Percentiles rank a stretch among this genome's conserved stretches.
These are phyloP conservation scores for Leishmania guyanensis DNA, from an alignment of 208 protist genomes.

Conservation along the genomic window DNA sequence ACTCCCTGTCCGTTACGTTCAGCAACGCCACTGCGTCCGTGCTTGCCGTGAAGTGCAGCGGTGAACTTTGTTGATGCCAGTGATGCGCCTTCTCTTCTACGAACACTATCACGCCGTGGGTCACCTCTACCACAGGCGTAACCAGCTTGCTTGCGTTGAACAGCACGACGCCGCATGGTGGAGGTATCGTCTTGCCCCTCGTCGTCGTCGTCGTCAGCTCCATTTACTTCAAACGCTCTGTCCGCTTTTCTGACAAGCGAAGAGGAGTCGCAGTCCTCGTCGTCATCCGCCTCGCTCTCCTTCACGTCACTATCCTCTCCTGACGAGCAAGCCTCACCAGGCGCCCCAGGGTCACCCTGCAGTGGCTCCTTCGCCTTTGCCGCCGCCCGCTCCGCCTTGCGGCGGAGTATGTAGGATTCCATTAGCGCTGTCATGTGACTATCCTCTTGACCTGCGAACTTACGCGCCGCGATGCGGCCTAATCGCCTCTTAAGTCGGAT, in stretches of 20 bases:
- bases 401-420: constrained; percentile 81
- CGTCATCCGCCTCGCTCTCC: constrained; percentile 3
- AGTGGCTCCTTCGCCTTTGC: constrained; percentile 41
- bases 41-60: not conserved
- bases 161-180: constrained; percentile 4
- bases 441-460: constrained; percentile 68
- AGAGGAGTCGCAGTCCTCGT: constrained; percentile 6
- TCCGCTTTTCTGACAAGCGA: constrained; percentile 15
- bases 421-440: constrained; percentile 84
- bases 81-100: not conserved
- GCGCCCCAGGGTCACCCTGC: constrained; percentile 12
- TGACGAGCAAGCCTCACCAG: constrained; percentile 11
- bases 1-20: not conserved
- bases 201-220: constrained; percentile 2
- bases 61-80: constrained; percentile 7
- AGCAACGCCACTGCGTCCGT: constrained; percentile 1
- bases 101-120: not conserved
- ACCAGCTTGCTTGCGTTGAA: constrained; percentile 1
- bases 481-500: constrained; percentile 70
- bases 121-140: not conserved
- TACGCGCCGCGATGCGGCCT: constrained; percentile 43
- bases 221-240: constrained; percentile 21
- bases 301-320: constrained; percentile 17
- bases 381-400: constrained; percentile 74
- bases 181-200: constrained; percentile 11